Evolutionary conservation across 129 eudicot genomes (phyloP).

Genomic region (Lactuca saligna): DNA sequence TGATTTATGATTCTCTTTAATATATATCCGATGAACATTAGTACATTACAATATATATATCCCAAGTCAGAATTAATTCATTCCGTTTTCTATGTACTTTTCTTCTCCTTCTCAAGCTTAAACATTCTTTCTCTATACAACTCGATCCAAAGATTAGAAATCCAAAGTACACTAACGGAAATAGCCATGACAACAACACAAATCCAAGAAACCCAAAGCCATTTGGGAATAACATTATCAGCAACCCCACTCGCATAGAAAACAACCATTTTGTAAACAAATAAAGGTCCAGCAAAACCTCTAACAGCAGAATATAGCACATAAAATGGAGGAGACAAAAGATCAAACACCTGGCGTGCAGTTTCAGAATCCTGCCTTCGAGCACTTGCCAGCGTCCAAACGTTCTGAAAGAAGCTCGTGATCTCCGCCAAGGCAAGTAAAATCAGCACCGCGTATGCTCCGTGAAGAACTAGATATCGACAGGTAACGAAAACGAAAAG

Average conservation of each 20-base stretch:
- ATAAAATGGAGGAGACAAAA: conserved; percentile 69
- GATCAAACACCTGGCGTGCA: conserved; percentile 56
- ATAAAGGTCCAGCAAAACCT: conserved; percentile 66
- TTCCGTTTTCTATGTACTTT: conserved; percentile 33
- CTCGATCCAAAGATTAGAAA: conserved; percentile 60
- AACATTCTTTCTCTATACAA: conserved; percentile 55
- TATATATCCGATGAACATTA: background rate
- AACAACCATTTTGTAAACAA: conserved; percentile 58
- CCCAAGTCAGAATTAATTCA: background rate
- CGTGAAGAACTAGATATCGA: conserved; percentile 55
- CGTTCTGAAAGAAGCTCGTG: conserved; percentile 79
- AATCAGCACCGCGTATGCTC: conserved; percentile 59
- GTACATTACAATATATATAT: conserved; percentile 8
- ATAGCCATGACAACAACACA: conserved; percentile 69
- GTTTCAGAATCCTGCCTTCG: conserved; percentile 43
- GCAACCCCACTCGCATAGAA: conserved; percentile 67
- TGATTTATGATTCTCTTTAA: conserved; percentile 12
- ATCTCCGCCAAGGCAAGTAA: conserved; percentile 70
- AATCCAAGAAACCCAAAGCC: conserved; percentile 92
- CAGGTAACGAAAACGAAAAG: conserved; percentile 78
- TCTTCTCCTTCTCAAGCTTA: conserved; percentile 38
- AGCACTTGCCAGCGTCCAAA: conserved; percentile 83
- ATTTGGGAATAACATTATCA: conserved; percentile 56
- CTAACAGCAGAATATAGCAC: conserved; percentile 64
- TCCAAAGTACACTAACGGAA: conserved; percentile 75